Evolutionary conservation across 2,329 filamentous ascomycete species (phyloP).

Genomic region (Aspergillus sp.): DNA sequence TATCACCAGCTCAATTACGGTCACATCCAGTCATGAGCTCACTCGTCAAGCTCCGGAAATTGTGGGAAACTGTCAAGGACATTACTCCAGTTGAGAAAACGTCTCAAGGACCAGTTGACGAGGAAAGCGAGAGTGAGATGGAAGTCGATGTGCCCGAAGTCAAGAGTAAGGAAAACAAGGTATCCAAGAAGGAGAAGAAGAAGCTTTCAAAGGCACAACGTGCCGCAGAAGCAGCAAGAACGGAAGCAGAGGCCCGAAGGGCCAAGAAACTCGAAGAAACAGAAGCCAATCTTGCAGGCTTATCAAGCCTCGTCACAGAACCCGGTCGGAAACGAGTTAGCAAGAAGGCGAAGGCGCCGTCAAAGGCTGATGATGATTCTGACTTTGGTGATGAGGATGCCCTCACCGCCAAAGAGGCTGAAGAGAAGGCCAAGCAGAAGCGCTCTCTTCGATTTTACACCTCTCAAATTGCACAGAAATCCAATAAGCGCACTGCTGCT

Average conservation of each 20-base stretch:
- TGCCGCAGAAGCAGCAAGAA: conserved; percentile 54
- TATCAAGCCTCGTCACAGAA: conserved; percentile 61
- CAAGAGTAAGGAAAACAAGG: conserved; percentile 38
- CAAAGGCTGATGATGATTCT: conserved; percentile 61
- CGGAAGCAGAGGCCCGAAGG: conserved; percentile 53
- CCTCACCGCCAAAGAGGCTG: conserved; percentile 74
- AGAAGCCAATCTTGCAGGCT: conserved; percentile 71
- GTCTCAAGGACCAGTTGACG: not conserved
- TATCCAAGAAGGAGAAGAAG: conserved; percentile 41
- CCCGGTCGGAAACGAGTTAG: conserved; percentile 47
- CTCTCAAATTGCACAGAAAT: conserved; percentile 92
- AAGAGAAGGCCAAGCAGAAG: conserved; percentile 85
- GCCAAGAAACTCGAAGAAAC: conserved; percentile 55
- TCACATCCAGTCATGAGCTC: conserved; percentile 91
- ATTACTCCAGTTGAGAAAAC: conserved; percentile 53
- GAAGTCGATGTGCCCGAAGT: conserved; percentile 23
- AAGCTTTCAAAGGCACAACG: conserved; percentile 51
- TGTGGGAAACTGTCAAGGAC: conserved; percentile 74
- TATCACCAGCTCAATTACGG: conserved; percentile 76
- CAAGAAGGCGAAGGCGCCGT: conserved; percentile 30
- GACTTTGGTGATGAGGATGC: conserved; percentile 91
- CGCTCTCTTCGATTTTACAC: conserved; percentile 97
- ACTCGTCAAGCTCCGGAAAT: conserved; percentile 72
- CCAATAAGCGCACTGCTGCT: conserved; percentile 71
- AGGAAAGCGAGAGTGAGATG: conserved; percentile 22